These are phyloP conservation scores for Lithohypha guttulata DNA, from an alignment of 2,329 filamentous ascomycete species.

Conservation along the genomic window DNA sequence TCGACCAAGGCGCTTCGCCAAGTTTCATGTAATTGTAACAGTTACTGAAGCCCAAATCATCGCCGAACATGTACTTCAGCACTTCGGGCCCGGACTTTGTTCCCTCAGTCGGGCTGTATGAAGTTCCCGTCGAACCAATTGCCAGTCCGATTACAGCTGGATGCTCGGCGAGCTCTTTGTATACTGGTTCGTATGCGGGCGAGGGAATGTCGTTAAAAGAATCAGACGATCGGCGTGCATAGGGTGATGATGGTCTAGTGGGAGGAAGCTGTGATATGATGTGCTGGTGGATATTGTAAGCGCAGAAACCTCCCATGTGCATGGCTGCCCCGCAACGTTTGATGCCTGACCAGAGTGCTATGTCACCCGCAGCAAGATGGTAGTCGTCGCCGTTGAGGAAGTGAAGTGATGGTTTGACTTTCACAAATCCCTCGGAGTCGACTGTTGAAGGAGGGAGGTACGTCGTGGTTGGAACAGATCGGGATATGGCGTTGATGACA, in stretches of 20 bases:
- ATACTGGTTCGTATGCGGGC: constrained; percentile 32
- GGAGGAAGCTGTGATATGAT: constrained; percentile 34
- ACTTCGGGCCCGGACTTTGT: constrained; percentile 52
- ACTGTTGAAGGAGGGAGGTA: constrained; percentile 51
- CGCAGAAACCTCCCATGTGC: constrained; percentile 58
- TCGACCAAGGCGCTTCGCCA: background rate
- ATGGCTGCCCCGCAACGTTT: constrained; percentile 69
- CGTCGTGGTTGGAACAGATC: constrained; percentile 48
- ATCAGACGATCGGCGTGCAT: background rate
- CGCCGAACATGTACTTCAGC: constrained; percentile 53
- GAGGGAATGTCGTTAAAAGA: constrained; percentile 24
- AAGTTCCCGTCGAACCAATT: constrained; percentile 58
- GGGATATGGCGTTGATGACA: constrained; percentile 60
- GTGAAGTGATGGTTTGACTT: constrained; percentile 48
- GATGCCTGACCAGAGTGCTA: constrained; percentile 63
- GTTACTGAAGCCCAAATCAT: constrained; percentile 57
- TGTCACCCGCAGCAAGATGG: constrained; percentile 62
- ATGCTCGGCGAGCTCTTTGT: constrained; percentile 42
- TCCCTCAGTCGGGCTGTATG: constrained; percentile 48
- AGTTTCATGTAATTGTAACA: constrained; percentile 14
- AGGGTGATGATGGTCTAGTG: constrained; percentile 8
- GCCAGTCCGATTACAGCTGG: constrained; percentile 61
- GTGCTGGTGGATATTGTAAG: constrained; percentile 55
- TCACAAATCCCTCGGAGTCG: constrained; percentile 56
- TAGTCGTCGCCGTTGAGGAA: constrained; percentile 41